Conservation (phyloP, 2,329 filamentous ascomycete species). For the Laburnicola sp. region DNA sequence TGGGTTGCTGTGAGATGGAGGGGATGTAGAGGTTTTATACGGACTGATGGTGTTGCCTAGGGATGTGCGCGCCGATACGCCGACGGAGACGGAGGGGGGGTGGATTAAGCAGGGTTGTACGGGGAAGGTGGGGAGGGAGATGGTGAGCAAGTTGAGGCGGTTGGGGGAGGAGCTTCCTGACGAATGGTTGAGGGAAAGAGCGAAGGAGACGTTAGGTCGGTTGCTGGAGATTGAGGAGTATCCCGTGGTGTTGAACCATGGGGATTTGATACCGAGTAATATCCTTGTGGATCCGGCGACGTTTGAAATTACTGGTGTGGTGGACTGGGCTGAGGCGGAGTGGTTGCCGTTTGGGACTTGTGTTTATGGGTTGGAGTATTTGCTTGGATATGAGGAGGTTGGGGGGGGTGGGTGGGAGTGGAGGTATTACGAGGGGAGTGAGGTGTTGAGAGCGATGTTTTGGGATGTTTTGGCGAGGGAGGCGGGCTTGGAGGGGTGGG, state of each 20-base stretch:
- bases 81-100: conserved; percentile 17
- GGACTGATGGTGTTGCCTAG: too few relatives aligned
- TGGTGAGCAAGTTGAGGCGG: conserved; percentile 28
- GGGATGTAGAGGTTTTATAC: too few relatives aligned
- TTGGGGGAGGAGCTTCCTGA: conserved; percentile 33
- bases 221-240: conserved; percentile 54
- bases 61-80: conserved; percentile 21
- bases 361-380: conserved; percentile 63
- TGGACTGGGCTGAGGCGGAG: conserved; percentile 69
- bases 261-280: conserved; percentile 62
- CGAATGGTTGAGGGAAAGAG: conserved; percentile 20
- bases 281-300: conserved; percentile 55
- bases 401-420: conserved; percentile 12
- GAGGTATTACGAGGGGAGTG: conserved; percentile 52
- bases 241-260: conserved; percentile 63
- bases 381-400: conserved; percentile 55
- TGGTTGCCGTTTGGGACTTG: conserved; percentile 62
- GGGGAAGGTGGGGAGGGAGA: conserved; percentile 35
- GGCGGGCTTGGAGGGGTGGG: conserved; percentile 39
- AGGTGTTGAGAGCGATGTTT: conserved; percentile 52
- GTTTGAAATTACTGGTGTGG: conserved; percentile 55
- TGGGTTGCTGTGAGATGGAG: too few relatives aligned
- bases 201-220: conserved; percentile 12
- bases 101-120: conserved; percentile 23
- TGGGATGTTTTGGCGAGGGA: conserved; percentile 51